Evolutionary conservation across 805 yeast genomes (phyloP), one percentile per base, ranked within the genome.

Genomic region (Yamadazyma ubonensis): DNA sequence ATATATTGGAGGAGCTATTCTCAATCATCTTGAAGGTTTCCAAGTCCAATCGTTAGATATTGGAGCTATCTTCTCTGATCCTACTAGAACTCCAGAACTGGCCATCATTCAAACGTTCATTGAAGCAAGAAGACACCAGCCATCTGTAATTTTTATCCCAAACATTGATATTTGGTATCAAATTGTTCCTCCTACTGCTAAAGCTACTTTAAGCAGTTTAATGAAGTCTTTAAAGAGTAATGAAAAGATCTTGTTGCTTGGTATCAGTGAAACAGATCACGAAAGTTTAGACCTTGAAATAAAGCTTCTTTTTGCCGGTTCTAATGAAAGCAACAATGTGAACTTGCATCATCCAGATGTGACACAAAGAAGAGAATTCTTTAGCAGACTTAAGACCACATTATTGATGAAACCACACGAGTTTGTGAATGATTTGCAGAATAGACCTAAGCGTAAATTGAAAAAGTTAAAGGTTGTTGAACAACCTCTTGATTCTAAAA

Each of bases 41-140:
- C 91, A 88, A 54, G 81, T 88, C 10, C 97, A 93, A 57, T 77
- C 85, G 1, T 68, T 93, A 29, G 99, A 93, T 56, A 65, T 93
- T 42, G 85, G 89, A 1, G 72, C 82, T 6, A 57, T 93, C 39
- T 79, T 81, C 46, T 79, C 88, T 10, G 97, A 91, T 51, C 71
- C 91, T 6, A 78, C 88, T 0, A 69, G 86, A 51, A 78, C 95
- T 0, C 81, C 91, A 1, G 99, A 93, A 58, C 83, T 87, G 54
- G 75, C 85, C 1, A 73, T 89, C 15, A 86, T 91, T 20, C 96
- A 87, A 55, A 73, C 85, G 29, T 83, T 93, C 53, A 70, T 84
- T 16, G 99, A 93, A 61, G 93, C 95, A 5, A 77, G 86, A 48
- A 77, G 95, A 54, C 95, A 91, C 47, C 84, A 85, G 43, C 99